Evolutionary conservation across 106 monocot genomes (phyloP).

Genomic region (Apostasia ramifera): DNA sequence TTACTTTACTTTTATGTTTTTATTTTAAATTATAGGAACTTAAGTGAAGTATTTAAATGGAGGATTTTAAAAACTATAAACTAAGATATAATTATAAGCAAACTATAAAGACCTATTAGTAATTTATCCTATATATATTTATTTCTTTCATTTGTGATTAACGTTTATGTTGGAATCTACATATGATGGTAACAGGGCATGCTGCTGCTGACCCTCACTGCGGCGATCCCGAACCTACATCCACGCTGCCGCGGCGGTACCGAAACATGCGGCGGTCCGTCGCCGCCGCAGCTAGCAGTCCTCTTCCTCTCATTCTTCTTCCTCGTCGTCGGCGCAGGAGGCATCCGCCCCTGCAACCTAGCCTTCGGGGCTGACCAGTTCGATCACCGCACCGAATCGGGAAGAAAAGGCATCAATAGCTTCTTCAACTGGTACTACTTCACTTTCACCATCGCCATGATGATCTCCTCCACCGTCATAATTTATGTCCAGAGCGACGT

Average conservation of each 20-base stretch:
- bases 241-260: not conserved
- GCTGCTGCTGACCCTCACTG: constrained; percentile 15
- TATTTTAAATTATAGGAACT: no score
- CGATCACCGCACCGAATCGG: constrained; percentile 11
- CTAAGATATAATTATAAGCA: no score
- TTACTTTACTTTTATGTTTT: no score
- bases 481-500: constrained; percentile 48
- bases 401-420: constrained; percentile 19
- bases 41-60: no score
- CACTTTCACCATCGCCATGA: constrained; percentile 23
- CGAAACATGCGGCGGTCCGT: not conserved
- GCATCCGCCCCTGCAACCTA: constrained; percentile 31
- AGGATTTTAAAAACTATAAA: no score
- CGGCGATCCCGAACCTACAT: constrained; percentile 10
- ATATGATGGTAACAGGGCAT: constrained; percentile 18
- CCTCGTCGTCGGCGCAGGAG: constrained; percentile 28
- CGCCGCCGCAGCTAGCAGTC: not conserved
- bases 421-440: constrained; percentile 80
- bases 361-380: constrained; percentile 40
- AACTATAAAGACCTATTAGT: no score
- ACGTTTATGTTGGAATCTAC: no score
- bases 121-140: no score
- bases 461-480: constrained; percentile 33
- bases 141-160: no score
- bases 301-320: constrained; percentile 9